Base-by-base conservation (phyloP, 768 basidiomycete genomes). In the Termitomyces titanicus region DNA sequence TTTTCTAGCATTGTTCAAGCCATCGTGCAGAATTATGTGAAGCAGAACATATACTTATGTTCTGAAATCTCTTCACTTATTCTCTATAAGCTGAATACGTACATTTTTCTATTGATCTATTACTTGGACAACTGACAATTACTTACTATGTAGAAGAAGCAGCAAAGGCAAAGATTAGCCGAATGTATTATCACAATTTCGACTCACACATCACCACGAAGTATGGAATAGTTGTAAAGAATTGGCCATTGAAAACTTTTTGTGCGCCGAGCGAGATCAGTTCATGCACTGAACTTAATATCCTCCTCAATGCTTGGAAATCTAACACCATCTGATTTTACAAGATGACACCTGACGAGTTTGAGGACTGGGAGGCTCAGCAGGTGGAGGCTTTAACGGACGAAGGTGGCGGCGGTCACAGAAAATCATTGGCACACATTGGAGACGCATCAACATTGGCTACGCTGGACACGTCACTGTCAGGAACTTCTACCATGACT, bases 181-280 rank as follows among this genome's bases (percentile, higher is more conserved):
- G n/a, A 12, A n/a, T n/a, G n/a, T n/a, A n/a, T n/a, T n/a, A n/a
- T n/a, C n/a, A n/a, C n/a, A n/a, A n/a, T n/a, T n/a, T n/a, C n/a
- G n/a, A n/a, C n/a, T n/a, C n/a, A n/a, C n/a, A n/a, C n/a, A n/a
- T n/a, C n/a, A n/a, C n/a, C 22, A 56, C 9, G 59, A 49, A 47
- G 29, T 33, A 59, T 37, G 45, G 45, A 9, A 42, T 64, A 11
- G 44, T 63, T 13, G 27, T 64, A 20, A 57, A 59, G 15, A 51
- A 51, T 40, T 65, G 62, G 62, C 64, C 62, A 7, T 55, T 63
- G n/a, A 27, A 48, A 13, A 59, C 56, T 37, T 63, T 64, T 33
- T 59, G 57, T 44, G 25, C 15, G 6, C 62, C 63, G n/a, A 49
- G 54, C 18, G 35, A 55, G 15, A 55, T 61, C n/a, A n/a, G n/a